Percentiles rank a stretch among this genome's conserved stretches.
These are phyloP conservation scores for Leishmania gerbilli DNA, from an alignment of 208 protist species.

Conservation along the genomic window DNA sequence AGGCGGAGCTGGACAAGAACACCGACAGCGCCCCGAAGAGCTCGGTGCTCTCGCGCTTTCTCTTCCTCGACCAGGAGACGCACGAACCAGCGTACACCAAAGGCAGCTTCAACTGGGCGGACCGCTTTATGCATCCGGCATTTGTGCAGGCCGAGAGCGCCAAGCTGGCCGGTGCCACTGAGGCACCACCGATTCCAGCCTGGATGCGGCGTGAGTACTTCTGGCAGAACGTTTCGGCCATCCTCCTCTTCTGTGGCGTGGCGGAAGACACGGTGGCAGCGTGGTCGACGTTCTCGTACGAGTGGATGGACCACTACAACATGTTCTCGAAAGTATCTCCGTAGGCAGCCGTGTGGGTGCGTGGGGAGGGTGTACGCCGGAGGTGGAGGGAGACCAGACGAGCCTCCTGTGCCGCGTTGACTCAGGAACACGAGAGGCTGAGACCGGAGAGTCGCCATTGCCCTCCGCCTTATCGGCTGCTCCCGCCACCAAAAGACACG, in stretches of 20 bases:
- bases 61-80: constrained; percentile 52
- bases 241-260: constrained; percentile 54
- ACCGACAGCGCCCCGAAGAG: constrained; percentile 34
- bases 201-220: constrained; percentile 92
- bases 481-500: not conserved
- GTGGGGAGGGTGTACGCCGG: not conserved
- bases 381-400: not conserved
- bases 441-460: not conserved
- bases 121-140: constrained; percentile 74
- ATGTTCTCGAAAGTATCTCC: constrained; percentile 67
- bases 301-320: constrained; percentile 82
- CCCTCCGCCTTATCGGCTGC: not conserved
- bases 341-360: not conserved
- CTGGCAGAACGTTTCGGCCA: constrained; percentile 63
- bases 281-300: constrained; percentile 66
- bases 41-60: constrained; percentile 50
- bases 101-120: constrained; percentile 69
- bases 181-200: constrained; percentile 62
- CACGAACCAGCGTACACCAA: constrained; percentile 34
- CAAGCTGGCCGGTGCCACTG: constrained; percentile 34
- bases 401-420: not conserved
- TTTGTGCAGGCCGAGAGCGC: constrained; percentile 66
- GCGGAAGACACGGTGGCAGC: constrained; percentile 43
- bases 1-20: constrained; percentile 52
- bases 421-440: not conserved